These are phyloP conservation scores for Arctostaphylos glauca DNA, from an alignment of 148 eudicot species.

Conservation along the genomic window DNA sequence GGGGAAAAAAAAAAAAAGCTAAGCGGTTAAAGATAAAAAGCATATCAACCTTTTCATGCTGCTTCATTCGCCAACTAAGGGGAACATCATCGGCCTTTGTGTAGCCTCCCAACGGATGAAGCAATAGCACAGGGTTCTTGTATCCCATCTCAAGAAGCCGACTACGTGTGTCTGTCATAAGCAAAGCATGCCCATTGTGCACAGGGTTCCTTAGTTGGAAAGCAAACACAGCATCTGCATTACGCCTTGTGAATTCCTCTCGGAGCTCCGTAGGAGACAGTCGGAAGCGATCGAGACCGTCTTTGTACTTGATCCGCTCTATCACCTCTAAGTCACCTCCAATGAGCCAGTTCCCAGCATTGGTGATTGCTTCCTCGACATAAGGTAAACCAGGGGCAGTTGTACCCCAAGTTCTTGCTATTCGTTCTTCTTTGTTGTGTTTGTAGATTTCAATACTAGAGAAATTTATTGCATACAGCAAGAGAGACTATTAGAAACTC, in stretches of 20 bases:
- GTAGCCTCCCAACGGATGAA: slow-evolving; percentile 88
- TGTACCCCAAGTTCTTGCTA: slow-evolving; percentile 97
- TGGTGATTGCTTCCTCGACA: slow-evolving; percentile 66
- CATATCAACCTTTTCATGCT: slow-evolving; percentile 74
- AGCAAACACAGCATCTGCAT: slow-evolving; percentile 93
- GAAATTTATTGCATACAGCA: background rate
- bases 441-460: slow-evolving; percentile 87
- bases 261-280: slow-evolving; percentile 76
- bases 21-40: background rate
- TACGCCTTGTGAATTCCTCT: slow-evolving; percentile 60
- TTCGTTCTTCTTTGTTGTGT: slow-evolving; percentile 91
- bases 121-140: slow-evolving; percentile 77
- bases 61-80: slow-evolving; percentile 89
- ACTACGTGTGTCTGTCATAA: slow-evolving; percentile 88
- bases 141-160: slow-evolving; percentile 94
- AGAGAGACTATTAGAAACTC: background rate
- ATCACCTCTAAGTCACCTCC: slow-evolving; percentile 89
- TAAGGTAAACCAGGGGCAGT: slow-evolving; percentile 89
- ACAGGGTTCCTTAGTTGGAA: slow-evolving; percentile 97
- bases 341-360: slow-evolving; percentile 80
- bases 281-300: slow-evolving; percentile 76
- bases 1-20: background rate
- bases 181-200: slow-evolving; percentile 88
- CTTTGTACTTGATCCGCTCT: slow-evolving; percentile 72
- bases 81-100: slow-evolving; percentile 97